Percentiles rank a stretch among this genome's conserved stretches.
phyloP scores from a whole-genome alignment of 2,329 filamentous ascomycete species.

The Emergomyces africanus region DNA sequence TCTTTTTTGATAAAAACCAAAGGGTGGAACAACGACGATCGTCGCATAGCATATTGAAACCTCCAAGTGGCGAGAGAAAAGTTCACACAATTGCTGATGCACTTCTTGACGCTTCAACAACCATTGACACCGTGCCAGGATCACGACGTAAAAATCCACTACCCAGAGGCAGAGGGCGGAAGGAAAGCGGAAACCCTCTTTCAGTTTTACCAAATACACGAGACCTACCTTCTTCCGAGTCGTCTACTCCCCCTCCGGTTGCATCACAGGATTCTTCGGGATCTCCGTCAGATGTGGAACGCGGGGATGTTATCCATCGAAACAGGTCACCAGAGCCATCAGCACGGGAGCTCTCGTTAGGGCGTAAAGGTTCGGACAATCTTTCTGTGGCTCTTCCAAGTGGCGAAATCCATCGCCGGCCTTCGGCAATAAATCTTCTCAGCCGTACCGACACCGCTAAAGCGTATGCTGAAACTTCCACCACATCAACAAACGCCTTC shows the following conservation, averaged over 20 bases:
- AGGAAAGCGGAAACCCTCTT: conserved; percentile 15
- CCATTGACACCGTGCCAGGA: conserved; percentile 54
- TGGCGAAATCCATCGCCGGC: conserved; percentile 26
- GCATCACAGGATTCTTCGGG: conserved; percentile 23
- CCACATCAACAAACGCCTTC: conserved; percentile 50
- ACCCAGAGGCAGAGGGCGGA: conserved; percentile 29
- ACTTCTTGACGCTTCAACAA: conserved; percentile 79
- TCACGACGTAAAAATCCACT: conserved; percentile 31
- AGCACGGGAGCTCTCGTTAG: conserved; percentile 14
- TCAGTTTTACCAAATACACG: conserved; percentile 11
- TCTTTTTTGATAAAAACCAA: conserved; percentile 75
- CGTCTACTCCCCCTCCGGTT: conserved; percentile 24
- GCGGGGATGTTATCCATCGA: conserved; percentile 16
- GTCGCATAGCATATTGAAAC: conserved; percentile 17
- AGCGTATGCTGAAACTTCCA: conserved; percentile 51
- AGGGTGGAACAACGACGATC: conserved; percentile 33
- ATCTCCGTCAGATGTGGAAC: conserved; percentile 23
- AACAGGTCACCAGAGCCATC: conserved; percentile 11
- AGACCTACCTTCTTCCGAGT: conserved; percentile 21
- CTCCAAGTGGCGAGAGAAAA: conserved; percentile 25
- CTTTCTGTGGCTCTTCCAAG: conserved; percentile 13
- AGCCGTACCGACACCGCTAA: conserved; percentile 46
- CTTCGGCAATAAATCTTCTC: conserved; percentile 48
- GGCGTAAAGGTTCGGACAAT: conserved; percentile 17
- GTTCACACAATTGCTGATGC: conserved; percentile 81